These are phyloP conservation scores for Penicillium pulvis DNA, from an alignment of 495 filamentous ascomycete genomes.

Conservation along the genomic window DNA sequence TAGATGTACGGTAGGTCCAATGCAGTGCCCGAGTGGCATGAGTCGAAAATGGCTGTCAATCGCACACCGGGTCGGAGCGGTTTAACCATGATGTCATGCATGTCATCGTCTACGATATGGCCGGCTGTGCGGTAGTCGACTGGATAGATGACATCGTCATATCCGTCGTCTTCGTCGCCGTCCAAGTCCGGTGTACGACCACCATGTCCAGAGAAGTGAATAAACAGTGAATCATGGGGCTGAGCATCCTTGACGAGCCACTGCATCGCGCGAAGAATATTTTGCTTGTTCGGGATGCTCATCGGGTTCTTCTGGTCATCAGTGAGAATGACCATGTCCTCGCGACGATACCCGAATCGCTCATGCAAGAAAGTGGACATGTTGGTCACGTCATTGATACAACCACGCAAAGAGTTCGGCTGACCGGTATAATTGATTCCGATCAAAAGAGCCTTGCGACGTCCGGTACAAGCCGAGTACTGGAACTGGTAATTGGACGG, in stretches of 20 bases:
- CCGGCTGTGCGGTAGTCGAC: constrained; percentile 87
- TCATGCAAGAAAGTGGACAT: constrained; percentile 90
- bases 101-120: constrained; percentile 97
- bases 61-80: constrained; percentile 84
- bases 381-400: constrained; percentile 98
- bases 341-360: constrained; percentile 83
- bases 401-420: constrained; percentile 82
- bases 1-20: constrained; percentile 97
- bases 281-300: constrained; percentile 91
- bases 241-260: constrained; percentile 97
- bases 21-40: constrained; percentile 94
- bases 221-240: constrained; percentile 93
- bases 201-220: constrained; percentile 97
- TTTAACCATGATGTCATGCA: constrained; percentile 94
- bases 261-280: constrained; percentile 96
- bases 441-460: constrained; percentile 87
- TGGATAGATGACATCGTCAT: constrained; percentile 97
- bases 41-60: constrained; percentile 96
- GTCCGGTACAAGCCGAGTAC: constrained; percentile 89
- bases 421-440: constrained; percentile 98
- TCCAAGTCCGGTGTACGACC: constrained; percentile 94
- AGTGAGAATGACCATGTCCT: constrained; percentile 98
- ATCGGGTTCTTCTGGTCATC: constrained; percentile 95
- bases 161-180: constrained; percentile 94
- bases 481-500: constrained; percentile 79